These are phyloP conservation scores for Spathaspora hagerdaliae DNA, from an alignment of 805 yeast genomes.

Conservation along the genomic window DNA sequence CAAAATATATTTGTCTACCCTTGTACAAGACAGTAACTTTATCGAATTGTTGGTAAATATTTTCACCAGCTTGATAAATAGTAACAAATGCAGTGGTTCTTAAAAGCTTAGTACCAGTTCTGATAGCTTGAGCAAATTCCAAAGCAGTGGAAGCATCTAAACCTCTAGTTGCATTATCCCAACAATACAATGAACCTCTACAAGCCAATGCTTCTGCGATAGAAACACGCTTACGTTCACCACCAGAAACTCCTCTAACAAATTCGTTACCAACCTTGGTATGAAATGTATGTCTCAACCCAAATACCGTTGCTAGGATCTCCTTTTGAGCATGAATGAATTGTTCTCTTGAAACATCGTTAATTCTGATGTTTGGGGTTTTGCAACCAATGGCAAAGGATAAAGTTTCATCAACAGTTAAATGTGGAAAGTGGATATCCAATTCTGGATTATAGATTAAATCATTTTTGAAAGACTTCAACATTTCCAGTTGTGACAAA, in stretches of 20 bases:
- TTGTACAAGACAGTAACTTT: constrained; percentile 26
- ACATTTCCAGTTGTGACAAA: constrained; percentile 54
- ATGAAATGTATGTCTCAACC: constrained; percentile 25
- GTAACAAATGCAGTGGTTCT: constrained; percentile 58
- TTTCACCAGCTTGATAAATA: constrained; percentile 36
- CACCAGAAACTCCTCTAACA: constrained; percentile 69
- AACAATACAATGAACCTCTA: constrained; percentile 30
- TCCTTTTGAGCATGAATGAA: constrained; percentile 35
- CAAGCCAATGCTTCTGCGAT: constrained; percentile 62
- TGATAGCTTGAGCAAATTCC: constrained; percentile 25
- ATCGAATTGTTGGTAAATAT: constrained; percentile 26
- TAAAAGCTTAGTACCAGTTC: constrained; percentile 40
- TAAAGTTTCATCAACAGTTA: constrained; percentile 71
- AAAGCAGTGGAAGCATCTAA: constrained; percentile 31
- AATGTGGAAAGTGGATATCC: constrained; percentile 73
- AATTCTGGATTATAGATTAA: constrained; percentile 56
- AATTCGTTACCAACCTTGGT: constrained; percentile 31
- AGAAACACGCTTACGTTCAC: constrained; percentile 70
- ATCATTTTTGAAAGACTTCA: constrained; percentile 52
- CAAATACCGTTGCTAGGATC: constrained; percentile 26
- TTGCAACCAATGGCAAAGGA: constrained; percentile 66
- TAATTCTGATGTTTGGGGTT: constrained; percentile 54
- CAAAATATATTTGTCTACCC: constrained; percentile 57
- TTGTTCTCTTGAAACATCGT: constrained; percentile 43
- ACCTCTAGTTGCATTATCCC: constrained; percentile 34